phyloP scores from a whole-genome alignment of 2,329 filamentous ascomycete genomes.

The Trichophyton benhamiae region DNA sequence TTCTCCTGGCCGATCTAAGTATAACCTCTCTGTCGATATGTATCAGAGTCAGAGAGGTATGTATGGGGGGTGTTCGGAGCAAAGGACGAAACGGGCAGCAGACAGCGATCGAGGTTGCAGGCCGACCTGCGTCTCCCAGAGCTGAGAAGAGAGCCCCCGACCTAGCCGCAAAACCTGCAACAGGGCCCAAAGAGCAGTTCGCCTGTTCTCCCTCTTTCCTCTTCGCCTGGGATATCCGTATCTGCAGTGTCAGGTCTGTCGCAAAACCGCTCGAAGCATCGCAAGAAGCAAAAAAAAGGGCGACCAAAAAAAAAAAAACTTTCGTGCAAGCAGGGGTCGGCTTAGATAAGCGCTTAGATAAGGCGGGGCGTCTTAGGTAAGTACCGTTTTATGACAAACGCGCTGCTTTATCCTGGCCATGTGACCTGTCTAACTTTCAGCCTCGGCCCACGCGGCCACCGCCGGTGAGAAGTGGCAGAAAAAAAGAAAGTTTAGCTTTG shows the following conservation, averaged over 20 bases:
- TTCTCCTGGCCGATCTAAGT: not conserved
- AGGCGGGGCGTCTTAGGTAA: not conserved
- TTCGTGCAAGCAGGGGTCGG: not conserved
- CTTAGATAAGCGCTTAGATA: not conserved
- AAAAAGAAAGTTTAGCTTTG: not conserved
- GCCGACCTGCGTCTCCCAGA: not conserved
- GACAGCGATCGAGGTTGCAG: not conserved
- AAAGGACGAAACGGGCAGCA: not conserved
- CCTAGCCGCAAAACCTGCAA: not conserved
- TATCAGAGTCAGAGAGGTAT: not conserved
- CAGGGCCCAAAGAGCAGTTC: not conserved
- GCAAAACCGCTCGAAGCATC: not conserved
- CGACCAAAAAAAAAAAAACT: not conserved
- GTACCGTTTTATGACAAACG: not conserved
- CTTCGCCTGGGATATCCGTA: slow-evolving; percentile 1
- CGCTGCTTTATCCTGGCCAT: not conserved
- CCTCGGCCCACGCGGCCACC: slow-evolving; percentile 3
- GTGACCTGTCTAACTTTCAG: not conserved
- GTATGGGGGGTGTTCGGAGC: not conserved
- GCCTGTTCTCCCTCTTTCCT: not conserved
- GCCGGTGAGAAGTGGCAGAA: not conserved
- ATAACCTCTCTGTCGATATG: not conserved
- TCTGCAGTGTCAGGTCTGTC: not conserved
- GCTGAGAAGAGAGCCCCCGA: not conserved
- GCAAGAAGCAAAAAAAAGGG: not conserved